Evolutionary conservation across 1,284 basidiomycete genomes (phyloP).

Genomic region (Polyporus tsugae): DNA sequence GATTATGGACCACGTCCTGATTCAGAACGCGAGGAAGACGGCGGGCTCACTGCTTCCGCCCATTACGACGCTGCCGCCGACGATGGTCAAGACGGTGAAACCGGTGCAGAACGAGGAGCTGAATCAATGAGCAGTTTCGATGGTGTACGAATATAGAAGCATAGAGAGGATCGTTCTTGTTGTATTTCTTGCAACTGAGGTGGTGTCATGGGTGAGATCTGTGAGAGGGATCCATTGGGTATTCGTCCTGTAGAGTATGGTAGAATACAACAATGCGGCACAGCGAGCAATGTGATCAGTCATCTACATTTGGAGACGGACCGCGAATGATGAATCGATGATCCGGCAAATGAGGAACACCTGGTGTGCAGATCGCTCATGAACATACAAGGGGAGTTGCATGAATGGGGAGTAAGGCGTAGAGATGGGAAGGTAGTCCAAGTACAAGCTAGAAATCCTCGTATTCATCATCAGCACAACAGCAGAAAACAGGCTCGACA

Average conservation of each 20-base stretch:
- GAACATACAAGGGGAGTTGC: conserved; percentile 9
- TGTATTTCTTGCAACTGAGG: conserved; percentile 12
- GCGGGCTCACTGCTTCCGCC: conserved; percentile 75
- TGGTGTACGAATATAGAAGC: not conserved
- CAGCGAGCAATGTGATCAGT: conserved; percentile 13
- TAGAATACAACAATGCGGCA: conserved; percentile 30
- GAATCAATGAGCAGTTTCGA: conserved; percentile 10
- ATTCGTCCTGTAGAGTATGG: conserved; percentile 21
- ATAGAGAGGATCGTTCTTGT: conserved; percentile 2
- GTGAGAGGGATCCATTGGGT: conserved; percentile 17
- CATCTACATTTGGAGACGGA: conserved; percentile 23
- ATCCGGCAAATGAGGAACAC: not conserved
- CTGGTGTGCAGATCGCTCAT: conserved; percentile 3
- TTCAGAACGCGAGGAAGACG: conserved; percentile 84
- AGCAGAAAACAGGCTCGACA: conserved; percentile 67
- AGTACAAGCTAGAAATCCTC: conserved; percentile 38
- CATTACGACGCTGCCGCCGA: conserved; percentile 86
- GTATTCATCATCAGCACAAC: conserved; percentile 51
- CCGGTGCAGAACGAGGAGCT: conserved; percentile 14
- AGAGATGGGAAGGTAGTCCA: not conserved
- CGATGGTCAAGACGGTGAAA: conserved; percentile 73
- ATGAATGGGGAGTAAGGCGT: conserved; percentile 6
- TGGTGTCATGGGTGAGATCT: conserved; percentile 7
- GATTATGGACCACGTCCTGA: conserved; percentile 91
- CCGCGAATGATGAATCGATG: not conserved